Evolutionary conservation across 768 basidiomycete species (phyloP), one percentile per base, ranked within the genome.

Genomic region (Rhizopogon vesiculosus): DNA sequence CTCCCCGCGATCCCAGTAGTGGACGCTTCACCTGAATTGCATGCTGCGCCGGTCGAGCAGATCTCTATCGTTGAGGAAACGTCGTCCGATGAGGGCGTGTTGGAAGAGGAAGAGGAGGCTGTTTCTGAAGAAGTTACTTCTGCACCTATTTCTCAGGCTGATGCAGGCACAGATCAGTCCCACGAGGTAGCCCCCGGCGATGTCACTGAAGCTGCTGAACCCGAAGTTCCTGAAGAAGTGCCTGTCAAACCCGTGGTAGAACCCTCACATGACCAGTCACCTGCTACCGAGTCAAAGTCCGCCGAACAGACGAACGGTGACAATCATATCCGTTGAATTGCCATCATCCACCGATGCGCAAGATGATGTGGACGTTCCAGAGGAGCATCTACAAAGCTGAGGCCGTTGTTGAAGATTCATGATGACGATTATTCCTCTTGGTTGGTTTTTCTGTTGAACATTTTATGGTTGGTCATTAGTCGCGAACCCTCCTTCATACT

Each of bases 41-140:
- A n/a, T n/a, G n/a, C n/a, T n/a, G n/a, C n/a, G n/a, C n/a, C n/a
- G n/a, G n/a, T n/a, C n/a, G n/a, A n/a, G n/a, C n/a, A n/a, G n/a
- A n/a, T n/a, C n/a, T n/a, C n/a, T n/a, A n/a, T n/a, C n/a, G n/a
- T n/a, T n/a, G n/a, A n/a, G n/a, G n/a, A n/a, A n/a, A n/a, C n/a
- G n/a, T n/a, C n/a, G n/a, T n/a, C n/a, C n/a, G n/a, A n/a, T n/a
- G n/a, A n/a, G n/a, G n/a, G n/a, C n/a, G n/a, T n/a, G n/a, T n/a
- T n/a, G 10, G 29, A 53, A 10, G 54, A 46, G 9, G 10, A 0
- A 39, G 57, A 33, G 31, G 53, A 54, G 43, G 45, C 18, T 35
- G 49, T 33, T 22, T 52, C 56, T 29, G 45, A 51, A 38, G 54
- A 57, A 45, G 28, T 45, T 29, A 45, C 28, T 52, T 25, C 29